A percentile compares a stretch with the other conserved stretches of the same genome.
Evolutionary conservation across 2,329 filamentous ascomycete species (phyloP).

Genomic region (Diaporthe aspalathi): DNA sequence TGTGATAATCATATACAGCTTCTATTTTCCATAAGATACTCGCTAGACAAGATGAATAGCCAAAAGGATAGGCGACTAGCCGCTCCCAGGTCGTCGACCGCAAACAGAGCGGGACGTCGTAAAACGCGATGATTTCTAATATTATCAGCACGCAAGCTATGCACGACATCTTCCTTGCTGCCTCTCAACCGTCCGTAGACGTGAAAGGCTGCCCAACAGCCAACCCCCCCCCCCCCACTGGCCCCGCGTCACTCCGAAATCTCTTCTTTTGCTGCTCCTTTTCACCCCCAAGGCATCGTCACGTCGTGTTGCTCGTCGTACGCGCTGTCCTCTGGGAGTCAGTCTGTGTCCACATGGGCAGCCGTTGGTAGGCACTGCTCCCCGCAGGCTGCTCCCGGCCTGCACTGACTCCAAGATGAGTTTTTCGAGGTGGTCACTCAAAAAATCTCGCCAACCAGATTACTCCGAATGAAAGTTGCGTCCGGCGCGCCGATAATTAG

Average conservation of each 20-base stretch:
- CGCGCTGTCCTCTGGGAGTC: neutral
- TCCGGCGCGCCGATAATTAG: constrained; percentile 32
- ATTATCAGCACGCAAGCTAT: constrained; percentile 32
- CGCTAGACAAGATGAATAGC: constrained; percentile 28
- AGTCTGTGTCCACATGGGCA: constrained; percentile 4
- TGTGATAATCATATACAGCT: constrained; percentile 24
- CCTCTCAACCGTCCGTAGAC: constrained; percentile 1
- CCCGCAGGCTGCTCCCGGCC: constrained; percentile 2
- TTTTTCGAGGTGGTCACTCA: constrained; percentile 4
- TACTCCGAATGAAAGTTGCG: constrained; percentile 31
- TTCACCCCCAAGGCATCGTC: neutral
- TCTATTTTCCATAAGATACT: constrained; percentile 32
- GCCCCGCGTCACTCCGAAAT: too few species aligned
- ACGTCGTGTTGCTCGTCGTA: constrained; percentile 18
- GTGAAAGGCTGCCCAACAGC: too few species aligned
- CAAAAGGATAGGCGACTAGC: constrained; percentile 1
- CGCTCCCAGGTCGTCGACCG: constrained; percentile 13
- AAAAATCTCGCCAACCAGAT: constrained; percentile 25
- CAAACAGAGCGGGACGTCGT: constrained; percentile 29
- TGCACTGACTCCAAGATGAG: constrained; percentile 8
- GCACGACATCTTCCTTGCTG: constrained; percentile 21
- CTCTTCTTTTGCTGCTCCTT: neutral
- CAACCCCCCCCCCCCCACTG: too few species aligned
- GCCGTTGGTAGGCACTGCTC: constrained; percentile 31
- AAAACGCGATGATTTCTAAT: constrained; percentile 23